Evolutionary conservation across 2,329 filamentous ascomycete genomes (phyloP).

Genomic region (Monosporascus ibericus): DNA sequence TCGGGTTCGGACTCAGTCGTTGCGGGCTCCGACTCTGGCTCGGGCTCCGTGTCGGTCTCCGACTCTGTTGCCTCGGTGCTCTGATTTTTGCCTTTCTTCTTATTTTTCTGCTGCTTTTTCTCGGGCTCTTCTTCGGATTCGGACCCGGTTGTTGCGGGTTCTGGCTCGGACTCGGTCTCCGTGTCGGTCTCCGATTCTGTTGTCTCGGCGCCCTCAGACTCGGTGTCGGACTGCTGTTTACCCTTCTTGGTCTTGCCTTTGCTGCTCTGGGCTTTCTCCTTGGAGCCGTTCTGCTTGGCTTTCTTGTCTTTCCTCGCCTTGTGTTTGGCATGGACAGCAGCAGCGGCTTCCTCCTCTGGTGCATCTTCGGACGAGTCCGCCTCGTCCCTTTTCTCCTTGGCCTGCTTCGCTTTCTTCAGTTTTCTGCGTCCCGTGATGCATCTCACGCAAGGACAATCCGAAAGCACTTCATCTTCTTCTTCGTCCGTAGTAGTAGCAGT

Average conservation of each 20-base stretch:
- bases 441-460: slow-evolving; percentile 27
- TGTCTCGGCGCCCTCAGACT: slow-evolving; percentile 4
- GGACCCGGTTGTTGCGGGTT: slow-evolving; percentile 3
- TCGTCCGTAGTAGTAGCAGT: slow-evolving; percentile 9
- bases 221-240: slow-evolving; percentile 6
- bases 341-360: slow-evolving; percentile 4
- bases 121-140: not conserved
- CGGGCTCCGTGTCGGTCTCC: slow-evolving; percentile 6
- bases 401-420: slow-evolving; percentile 20
- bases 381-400: slow-evolving; percentile 10
- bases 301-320: slow-evolving; percentile 8
- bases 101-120: slow-evolving; percentile 5
- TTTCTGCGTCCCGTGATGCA: slow-evolving; percentile 23
- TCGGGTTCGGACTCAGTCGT: not conserved
- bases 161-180: slow-evolving; percentile 8
- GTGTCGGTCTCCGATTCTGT: slow-evolving; percentile 1
- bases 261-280: slow-evolving; percentile 2
- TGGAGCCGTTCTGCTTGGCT: slow-evolving; percentile 4
- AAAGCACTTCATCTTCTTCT: slow-evolving; percentile 27
- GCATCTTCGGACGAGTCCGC: slow-evolving; percentile 3
- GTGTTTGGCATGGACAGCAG: slow-evolving; percentile 9
- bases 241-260: slow-evolving; percentile 7
- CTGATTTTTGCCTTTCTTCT: slow-evolving; percentile 1
- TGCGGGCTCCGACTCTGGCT: slow-evolving; percentile 10
- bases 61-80: slow-evolving; percentile 1